phyloP scores from a whole-genome alignment of 345 rosid genomes.

The Combretum micranthum region DNA sequence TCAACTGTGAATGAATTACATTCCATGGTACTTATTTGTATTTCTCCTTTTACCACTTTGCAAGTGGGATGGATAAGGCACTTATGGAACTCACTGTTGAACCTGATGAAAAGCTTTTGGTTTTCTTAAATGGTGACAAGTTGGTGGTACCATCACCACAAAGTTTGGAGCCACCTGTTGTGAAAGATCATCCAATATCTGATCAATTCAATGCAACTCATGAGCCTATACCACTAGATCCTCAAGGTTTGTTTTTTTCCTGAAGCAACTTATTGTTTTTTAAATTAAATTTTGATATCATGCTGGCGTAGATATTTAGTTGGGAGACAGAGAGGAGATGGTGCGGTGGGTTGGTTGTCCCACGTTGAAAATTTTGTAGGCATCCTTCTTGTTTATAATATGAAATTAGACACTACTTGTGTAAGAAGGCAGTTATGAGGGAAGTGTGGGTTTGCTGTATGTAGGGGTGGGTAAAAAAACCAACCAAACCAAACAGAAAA shows the following conservation, averaged over 20 bases:
- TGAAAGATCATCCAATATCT: constrained; percentile 25
- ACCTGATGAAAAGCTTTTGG: neutral
- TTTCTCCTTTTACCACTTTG: neutral
- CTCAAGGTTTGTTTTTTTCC: constrained; percentile 30
- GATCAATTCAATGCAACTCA: constrained; percentile 34
- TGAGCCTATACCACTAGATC: constrained; percentile 27
- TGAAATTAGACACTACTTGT: no score
- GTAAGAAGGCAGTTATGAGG: no score
- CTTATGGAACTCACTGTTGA: neutral
- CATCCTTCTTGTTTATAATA: no score
- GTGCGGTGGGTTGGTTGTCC: no score
- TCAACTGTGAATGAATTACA: neutral
- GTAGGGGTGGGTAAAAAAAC: no score
- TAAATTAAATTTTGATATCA: neutral
- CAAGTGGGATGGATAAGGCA: constrained; percentile 2
- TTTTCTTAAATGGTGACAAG: neutral
- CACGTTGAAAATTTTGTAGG: no score
- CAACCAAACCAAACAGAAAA: no score
- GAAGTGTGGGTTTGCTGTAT: no score
- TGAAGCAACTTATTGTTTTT: neutral
- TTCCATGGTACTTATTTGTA: neutral
- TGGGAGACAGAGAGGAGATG: no score
- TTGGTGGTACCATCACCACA: no score
- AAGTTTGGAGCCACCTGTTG: constrained; percentile 4
- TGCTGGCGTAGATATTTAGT: constrained; percentile 8